phyloP scores from a whole-genome alignment of 768 basidiomycete genomes.

The Rubroboletus satanas region DNA sequence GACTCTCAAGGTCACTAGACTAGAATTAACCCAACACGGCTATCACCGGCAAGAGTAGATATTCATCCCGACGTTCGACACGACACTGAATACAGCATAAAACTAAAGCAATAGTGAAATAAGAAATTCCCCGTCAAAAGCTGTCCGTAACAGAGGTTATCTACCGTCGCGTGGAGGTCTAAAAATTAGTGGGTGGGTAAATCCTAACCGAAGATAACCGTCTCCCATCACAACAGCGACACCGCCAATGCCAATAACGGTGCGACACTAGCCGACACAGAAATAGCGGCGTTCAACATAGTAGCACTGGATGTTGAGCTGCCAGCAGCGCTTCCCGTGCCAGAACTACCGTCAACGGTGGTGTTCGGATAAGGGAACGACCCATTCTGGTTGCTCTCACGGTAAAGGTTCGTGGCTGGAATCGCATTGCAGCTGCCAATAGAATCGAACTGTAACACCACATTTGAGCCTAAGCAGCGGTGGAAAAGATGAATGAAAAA shows the following conservation, averaged over 20 bases:
- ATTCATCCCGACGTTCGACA: neutral
- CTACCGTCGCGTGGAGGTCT: constrained; percentile 16
- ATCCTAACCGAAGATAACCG: constrained; percentile 6
- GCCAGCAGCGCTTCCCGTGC: neutral
- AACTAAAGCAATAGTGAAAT: constrained; percentile 3
- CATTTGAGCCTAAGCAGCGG: neutral
- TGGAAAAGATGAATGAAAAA: neutral
- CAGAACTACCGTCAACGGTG: constrained; percentile 12
- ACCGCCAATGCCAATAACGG: constrained; percentile 12
- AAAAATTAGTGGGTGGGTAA: constrained; percentile 20
- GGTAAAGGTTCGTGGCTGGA: constrained; percentile 66
- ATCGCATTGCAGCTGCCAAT: constrained; percentile 75
- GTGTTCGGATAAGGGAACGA: constrained; percentile 56
- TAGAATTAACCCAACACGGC: constrained; percentile 12
- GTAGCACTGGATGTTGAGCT: constrained; percentile 2
- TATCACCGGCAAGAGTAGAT: constrained; percentile 2
- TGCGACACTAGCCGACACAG: constrained; percentile 10
- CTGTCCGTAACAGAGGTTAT: constrained; percentile 18
- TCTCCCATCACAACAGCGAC: constrained; percentile 16
- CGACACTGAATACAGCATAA: constrained; percentile 8
- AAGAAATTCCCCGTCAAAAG: constrained; percentile 3
- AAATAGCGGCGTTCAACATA: constrained; percentile 12
- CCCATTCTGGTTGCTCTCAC: constrained; percentile 74
- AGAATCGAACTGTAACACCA: constrained; percentile 50
- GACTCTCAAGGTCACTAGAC: neutral